phyloP scores from a whole-genome alignment of 495 filamentous ascomycete species.

The Daldinia vernicosa region DNA sequence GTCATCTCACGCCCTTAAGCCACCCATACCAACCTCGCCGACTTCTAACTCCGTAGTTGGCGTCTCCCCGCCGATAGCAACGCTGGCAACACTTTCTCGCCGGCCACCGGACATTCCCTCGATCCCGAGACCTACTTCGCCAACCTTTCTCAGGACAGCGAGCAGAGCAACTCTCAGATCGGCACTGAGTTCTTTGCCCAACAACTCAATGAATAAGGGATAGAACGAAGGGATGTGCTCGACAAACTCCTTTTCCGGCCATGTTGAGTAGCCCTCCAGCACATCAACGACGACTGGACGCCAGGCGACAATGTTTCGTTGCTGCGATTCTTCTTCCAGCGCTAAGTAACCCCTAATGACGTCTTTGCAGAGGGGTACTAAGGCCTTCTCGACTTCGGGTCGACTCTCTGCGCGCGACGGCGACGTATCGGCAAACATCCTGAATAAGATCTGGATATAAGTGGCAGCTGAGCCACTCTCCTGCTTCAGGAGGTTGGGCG shows the following conservation, averaged over 20 bases:
- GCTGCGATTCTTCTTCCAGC: slow-evolving; percentile 93
- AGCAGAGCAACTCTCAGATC: slow-evolving; percentile 83
- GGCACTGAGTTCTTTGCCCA: slow-evolving; percentile 78
- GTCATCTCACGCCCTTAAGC: slow-evolving; percentile 33
- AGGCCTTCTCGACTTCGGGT: slow-evolving; percentile 82
- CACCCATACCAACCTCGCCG: slow-evolving; percentile 41
- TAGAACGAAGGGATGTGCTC: slow-evolving; percentile 85
- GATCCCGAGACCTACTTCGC: slow-evolving; percentile 81
- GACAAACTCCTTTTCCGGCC: slow-evolving; percentile 82
- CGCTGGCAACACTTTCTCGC: slow-evolving; percentile 49
- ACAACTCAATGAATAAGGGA: slow-evolving; percentile 82
- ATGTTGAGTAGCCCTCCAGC: slow-evolving; percentile 91
- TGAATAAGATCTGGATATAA: slow-evolving; percentile 90
- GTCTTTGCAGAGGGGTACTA: slow-evolving; percentile 93
- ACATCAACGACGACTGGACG: slow-evolving; percentile 96
- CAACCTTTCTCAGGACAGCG: slow-evolving; percentile 77
- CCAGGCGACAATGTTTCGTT: slow-evolving; percentile 96
- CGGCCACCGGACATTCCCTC: slow-evolving; percentile 51
- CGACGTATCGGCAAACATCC: slow-evolving; percentile 93
- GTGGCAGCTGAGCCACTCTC: slow-evolving; percentile 91
- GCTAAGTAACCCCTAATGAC: slow-evolving; percentile 83
- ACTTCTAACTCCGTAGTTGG: slow-evolving; percentile 38
- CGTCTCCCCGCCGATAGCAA: slow-evolving; percentile 31
- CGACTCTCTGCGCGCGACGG: slow-evolving; percentile 82
- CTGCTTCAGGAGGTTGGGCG: slow-evolving; percentile 98